Conservation (phyloP, 2,329 filamentous ascomycete species). For the Diaporthe ampelina region DNA sequence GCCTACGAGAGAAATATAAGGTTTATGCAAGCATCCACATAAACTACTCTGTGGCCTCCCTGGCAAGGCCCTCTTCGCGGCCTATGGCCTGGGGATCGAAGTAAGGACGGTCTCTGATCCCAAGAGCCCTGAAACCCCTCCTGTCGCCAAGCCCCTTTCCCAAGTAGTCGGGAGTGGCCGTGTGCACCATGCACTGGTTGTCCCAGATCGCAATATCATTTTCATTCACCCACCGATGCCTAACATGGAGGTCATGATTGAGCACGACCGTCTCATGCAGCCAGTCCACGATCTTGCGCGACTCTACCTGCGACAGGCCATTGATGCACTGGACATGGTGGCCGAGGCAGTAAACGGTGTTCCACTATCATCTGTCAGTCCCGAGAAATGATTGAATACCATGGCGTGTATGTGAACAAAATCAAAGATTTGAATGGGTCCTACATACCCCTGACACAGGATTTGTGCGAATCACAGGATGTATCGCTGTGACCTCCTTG, state of each 20-base stretch:
- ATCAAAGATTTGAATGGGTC: too few relatives aligned
- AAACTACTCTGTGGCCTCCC: neutral
- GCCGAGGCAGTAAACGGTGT: conserved; percentile 67
- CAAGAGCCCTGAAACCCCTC: conserved; percentile 3
- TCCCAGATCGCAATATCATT: conserved; percentile 71
- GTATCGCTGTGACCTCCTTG: conserved; percentile 60
- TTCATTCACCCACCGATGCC: conserved; percentile 57
- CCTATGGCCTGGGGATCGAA: conserved; percentile 12
- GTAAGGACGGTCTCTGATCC: conserved; percentile 26
- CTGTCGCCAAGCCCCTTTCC: conserved; percentile 1
- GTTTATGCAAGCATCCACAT: neutral
- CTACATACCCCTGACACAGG: conserved; percentile 62
- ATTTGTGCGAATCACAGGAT: conserved; percentile 70
- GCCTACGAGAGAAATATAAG: too few relatives aligned
- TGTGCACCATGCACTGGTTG: conserved; percentile 68
- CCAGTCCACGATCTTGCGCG: conserved; percentile 60
- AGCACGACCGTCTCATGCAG: conserved; percentile 57
- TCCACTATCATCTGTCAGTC: conserved; percentile 54
- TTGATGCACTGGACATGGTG: conserved; percentile 66
- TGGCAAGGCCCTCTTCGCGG: neutral
- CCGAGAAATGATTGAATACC: neutral
- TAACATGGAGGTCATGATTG: conserved; percentile 66
- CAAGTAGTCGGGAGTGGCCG: conserved; percentile 66
- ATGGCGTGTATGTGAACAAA: neutral
- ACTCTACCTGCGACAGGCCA: conserved; percentile 60